A percentile compares a stretch with the other conserved stretches of the same genome.
These are phyloP conservation scores for Fusarium mangiferae DNA, from an alignment of 2,329 filamentous ascomycete species.

Conservation along the genomic window DNA sequence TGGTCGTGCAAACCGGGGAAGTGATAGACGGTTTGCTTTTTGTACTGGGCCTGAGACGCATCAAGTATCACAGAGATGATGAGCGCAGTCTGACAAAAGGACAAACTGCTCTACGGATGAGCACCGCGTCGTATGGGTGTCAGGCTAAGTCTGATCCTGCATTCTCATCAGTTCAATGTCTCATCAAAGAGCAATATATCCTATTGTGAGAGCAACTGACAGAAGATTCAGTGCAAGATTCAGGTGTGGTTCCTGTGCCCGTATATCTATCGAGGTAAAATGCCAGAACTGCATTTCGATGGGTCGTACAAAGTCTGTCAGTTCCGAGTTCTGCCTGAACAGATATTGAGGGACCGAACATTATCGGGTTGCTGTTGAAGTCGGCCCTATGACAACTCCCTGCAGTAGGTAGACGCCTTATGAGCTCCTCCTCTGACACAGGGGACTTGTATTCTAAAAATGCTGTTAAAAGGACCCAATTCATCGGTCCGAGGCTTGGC, in stretches of 20 bases:
- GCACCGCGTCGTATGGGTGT: not conserved
- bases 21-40: slow-evolving; percentile 16
- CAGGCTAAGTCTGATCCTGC: not conserved
- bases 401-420: not conserved
- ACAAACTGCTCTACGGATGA: not conserved
- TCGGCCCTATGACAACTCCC: slow-evolving; percentile 12
- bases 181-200: not conserved
- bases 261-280: not conserved
- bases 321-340: slow-evolving; percentile 15
- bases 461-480: slow-evolving; percentile 7
- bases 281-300: not conserved
- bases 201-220: not conserved
- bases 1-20: slow-evolving; percentile 29
- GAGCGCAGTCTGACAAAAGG: not conserved
- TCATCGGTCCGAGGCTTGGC: slow-evolving; percentile 39
- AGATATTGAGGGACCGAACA: slow-evolving; percentile 7
- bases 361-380: not conserved
- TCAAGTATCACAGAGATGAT: slow-evolving; percentile 21
- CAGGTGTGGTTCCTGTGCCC: not conserved
- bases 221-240: not conserved
- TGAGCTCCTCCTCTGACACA: slow-evolving; percentile 1
- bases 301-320: not conserved
- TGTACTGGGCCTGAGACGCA: slow-evolving; percentile 10
- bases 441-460: slow-evolving; percentile 7
- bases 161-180: not conserved